Conservation (phyloP, 2,329 filamentous ascomycete species). For the Chrysosporium queenslandicum region DNA sequence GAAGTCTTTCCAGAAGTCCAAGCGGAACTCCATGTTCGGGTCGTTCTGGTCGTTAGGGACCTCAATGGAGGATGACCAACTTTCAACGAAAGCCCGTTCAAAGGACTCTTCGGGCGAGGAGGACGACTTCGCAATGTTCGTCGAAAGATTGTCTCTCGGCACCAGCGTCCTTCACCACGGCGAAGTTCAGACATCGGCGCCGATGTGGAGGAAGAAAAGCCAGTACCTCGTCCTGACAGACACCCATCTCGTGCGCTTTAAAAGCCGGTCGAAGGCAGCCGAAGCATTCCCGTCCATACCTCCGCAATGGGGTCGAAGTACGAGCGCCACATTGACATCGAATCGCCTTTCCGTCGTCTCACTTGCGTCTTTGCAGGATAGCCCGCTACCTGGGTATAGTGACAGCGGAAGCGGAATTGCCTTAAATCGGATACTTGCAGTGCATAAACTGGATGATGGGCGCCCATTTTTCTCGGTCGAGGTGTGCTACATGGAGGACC, state of each 20-base stretch:
- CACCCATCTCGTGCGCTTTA: slow-evolving; percentile 57
- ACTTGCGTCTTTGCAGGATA: slow-evolving; percentile 51
- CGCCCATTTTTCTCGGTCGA: slow-evolving; percentile 57
- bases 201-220: slow-evolving; percentile 63
- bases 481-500: slow-evolving; percentile 58
- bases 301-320: slow-evolving; percentile 31
- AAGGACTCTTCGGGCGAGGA: slow-evolving; percentile 43
- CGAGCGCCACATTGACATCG: slow-evolving; percentile 19
- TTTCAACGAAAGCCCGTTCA: slow-evolving; percentile 38
- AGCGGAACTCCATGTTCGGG: slow-evolving; percentile 49
- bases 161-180: slow-evolving; percentile 53
- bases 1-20: slow-evolving; percentile 34
- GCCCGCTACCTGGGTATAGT: slow-evolving; percentile 32
- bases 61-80: slow-evolving; percentile 44
- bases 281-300: slow-evolving; percentile 51
- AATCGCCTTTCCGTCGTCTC: slow-evolving; percentile 50
- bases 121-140: slow-evolving; percentile 27
- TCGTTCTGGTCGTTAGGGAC: slow-evolving; percentile 45
- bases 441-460: slow-evolving; percentile 58
- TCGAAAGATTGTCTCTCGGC: slow-evolving; percentile 20
- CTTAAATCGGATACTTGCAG: slow-evolving; percentile 56
- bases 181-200: slow-evolving; percentile 59
- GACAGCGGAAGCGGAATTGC: slow-evolving; percentile 48
- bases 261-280: slow-evolving; percentile 55
- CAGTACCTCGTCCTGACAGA: slow-evolving; percentile 64